Conservation (phyloP, 805 yeast genomes). For the Tetrapisispora pingtungensis region DNA sequence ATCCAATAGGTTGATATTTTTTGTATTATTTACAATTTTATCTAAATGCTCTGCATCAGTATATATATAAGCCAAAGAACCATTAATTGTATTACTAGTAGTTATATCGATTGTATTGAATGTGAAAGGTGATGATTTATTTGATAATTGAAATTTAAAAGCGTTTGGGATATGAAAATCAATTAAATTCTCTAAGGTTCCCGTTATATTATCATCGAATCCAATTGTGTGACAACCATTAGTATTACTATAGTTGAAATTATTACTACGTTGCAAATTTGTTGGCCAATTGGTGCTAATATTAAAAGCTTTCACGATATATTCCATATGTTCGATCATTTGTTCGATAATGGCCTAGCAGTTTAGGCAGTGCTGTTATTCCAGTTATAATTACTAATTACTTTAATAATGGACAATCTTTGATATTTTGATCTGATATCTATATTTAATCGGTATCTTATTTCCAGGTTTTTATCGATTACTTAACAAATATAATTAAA, state of each 20-base stretch:
- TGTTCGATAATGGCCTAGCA: too few relatives aligned
- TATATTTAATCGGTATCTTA: too few relatives aligned
- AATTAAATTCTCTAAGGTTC: conserved; percentile 57
- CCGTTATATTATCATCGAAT: conserved; percentile 51
- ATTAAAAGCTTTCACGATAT: conserved; percentile 63
- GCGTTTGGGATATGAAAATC: conserved; percentile 69
- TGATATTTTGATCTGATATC: too few relatives aligned
- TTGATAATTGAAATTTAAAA: conserved; percentile 52
- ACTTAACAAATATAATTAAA: too few relatives aligned
- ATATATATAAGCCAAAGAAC: conserved; percentile 75
- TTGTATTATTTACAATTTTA: conserved; percentile 40
- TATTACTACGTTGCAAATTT: conserved; percentile 37
- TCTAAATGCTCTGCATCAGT: conserved; percentile 46
- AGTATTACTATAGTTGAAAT: not conserved
- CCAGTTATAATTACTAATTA: too few relatives aligned
- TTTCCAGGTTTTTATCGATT: too few relatives aligned
- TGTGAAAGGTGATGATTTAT: conserved; percentile 57
- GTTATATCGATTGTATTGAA: conserved; percentile 66
- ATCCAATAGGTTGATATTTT: conserved; percentile 48
- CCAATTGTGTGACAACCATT: not conserved
- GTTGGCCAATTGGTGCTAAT: conserved; percentile 66
- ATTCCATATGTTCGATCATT: conserved; percentile 84
- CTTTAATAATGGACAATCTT: too few relatives aligned
- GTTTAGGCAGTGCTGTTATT: too few relatives aligned
- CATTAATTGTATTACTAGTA: conserved; percentile 48